Percentiles rank a stretch among this genome's conserved stretches.
Conservation (phyloP, 202 grass and related monocot species). For the Carex sylvatica region DNA sequence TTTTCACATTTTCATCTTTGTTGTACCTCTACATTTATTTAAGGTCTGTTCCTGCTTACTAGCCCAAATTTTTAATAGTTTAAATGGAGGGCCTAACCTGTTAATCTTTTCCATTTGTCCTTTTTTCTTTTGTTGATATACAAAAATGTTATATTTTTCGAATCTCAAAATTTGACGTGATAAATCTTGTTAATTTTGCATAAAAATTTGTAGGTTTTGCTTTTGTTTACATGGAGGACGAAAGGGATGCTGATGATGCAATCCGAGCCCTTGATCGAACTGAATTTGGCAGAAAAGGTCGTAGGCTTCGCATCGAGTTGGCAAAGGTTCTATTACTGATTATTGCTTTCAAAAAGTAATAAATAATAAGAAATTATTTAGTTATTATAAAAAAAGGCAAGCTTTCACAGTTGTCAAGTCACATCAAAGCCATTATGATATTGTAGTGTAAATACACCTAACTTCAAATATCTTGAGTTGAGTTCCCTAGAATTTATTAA, state of each 20-base stretch:
- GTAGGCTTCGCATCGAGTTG: constrained; percentile 85
- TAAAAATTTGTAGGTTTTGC: constrained; percentile 70
- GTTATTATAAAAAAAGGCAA: not conserved
- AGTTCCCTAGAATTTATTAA: not conserved
- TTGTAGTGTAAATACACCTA: not conserved
- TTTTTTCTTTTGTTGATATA: not conserved
- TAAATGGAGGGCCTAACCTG: constrained; percentile 1
- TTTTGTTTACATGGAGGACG: constrained; percentile 98
- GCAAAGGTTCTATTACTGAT: constrained; percentile 54
- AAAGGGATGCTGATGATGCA: constrained; percentile 91
- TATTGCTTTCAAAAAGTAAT: not conserved
- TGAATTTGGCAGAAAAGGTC: constrained; percentile 93
- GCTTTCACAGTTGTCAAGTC: not conserved
- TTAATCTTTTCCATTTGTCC: constrained; percentile 19
- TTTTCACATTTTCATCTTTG: constrained; percentile 34
- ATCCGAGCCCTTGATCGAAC: constrained; percentile 70
- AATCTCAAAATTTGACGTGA: not conserved
- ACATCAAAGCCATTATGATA: not conserved
- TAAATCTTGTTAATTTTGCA: not conserved
- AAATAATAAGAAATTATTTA: no score
- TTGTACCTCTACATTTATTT: constrained; percentile 29
- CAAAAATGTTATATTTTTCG: constrained; percentile 8
- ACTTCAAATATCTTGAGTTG: not conserved
- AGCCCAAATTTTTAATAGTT: constrained; percentile 27
- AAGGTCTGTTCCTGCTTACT: constrained; percentile 31